A percentile compares a stretch with the other conserved stretches of the same genome.
These are phyloP conservation scores for Solanum tarapatanum DNA, from an alignment of 257 asterid genomes.

Conservation along the genomic window DNA sequence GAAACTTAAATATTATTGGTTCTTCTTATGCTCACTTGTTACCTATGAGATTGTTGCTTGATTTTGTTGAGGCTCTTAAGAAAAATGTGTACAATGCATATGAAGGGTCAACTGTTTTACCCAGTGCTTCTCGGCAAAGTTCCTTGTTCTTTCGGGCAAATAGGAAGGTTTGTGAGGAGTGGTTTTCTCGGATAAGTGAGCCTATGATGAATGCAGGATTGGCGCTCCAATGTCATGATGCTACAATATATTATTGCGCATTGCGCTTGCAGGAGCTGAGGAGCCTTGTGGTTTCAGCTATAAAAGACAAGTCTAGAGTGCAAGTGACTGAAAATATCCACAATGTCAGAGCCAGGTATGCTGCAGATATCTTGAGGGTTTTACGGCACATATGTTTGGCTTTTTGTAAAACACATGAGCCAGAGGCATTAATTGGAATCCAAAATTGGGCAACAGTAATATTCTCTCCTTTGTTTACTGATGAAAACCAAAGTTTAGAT, in stretches of 20 bases:
- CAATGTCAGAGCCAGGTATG: conserved; percentile 48
- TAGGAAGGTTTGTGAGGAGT: conserved; percentile 95
- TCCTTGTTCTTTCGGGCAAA: conserved; percentile 90
- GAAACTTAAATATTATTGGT: conserved; percentile 57
- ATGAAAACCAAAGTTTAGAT: conserved; percentile 37
- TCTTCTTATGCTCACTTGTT: conserved; percentile 78
- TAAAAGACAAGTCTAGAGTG: conserved; percentile 58
- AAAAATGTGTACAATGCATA: conserved; percentile 94
- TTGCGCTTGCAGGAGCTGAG: conserved; percentile 65
- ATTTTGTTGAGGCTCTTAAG: conserved; percentile 96
- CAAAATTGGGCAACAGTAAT: conserved; percentile 71
- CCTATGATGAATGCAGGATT: conserved; percentile 99
- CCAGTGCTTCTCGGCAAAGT: conserved; percentile 67
- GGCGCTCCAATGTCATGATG: conserved; percentile 84
- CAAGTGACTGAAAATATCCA: conserved; percentile 49
- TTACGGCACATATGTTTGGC: conserved; percentile 58
- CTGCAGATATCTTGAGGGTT: conserved; percentile 64
- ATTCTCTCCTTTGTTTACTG: conserved; percentile 62
- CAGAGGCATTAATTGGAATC: conserved; percentile 74
- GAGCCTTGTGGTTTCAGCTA: conserved; percentile 44
- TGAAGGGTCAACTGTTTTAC: conserved; percentile 87
- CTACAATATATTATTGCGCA: conserved; percentile 72
- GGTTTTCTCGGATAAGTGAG: conserved; percentile 98
- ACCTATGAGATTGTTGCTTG: conserved; percentile 92
- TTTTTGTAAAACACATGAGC: conserved; percentile 66